These are phyloP conservation scores for Monosporascus sp. DNA, from an alignment of 2,329 filamentous ascomycete genomes.

Conservation along the genomic window DNA sequence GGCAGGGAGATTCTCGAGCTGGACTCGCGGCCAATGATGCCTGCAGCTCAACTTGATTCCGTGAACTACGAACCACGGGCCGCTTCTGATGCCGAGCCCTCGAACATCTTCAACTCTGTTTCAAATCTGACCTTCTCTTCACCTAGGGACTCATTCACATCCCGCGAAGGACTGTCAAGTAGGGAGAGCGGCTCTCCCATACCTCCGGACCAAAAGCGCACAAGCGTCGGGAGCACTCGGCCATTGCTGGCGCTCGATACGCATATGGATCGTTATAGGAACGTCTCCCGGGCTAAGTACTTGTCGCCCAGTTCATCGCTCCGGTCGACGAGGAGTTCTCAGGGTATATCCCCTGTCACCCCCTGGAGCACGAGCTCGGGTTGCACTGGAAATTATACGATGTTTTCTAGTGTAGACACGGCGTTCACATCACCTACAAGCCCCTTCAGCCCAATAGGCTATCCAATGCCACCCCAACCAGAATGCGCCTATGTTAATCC, in stretches of 20 bases:
- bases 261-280: constrained; percentile 21
- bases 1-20: constrained; percentile 49
- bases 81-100: constrained; percentile 5
- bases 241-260: constrained; percentile 28
- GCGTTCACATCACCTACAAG: constrained; percentile 42
- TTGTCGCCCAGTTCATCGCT: constrained; percentile 29
- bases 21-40: constrained; percentile 40
- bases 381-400: constrained; percentile 32
- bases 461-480: constrained; percentile 14
- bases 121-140: constrained; percentile 1
- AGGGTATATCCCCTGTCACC: constrained; percentile 43
- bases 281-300: constrained; percentile 15
- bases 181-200: not conserved
- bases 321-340: constrained; percentile 32
- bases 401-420: constrained; percentile 36
- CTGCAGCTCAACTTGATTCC: constrained; percentile 21
- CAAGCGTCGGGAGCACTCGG: constrained; percentile 11
- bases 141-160: not conserved
- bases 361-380: constrained; percentile 31
- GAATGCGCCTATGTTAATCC: constrained; percentile 22
- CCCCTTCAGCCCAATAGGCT: constrained; percentile 27
- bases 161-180: not conserved
- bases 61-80: constrained; percentile 18
- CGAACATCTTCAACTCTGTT: constrained; percentile 2
- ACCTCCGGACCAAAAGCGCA: constrained; percentile 4